Base-by-base conservation (phyloP, 495 filamentous ascomycete genomes). In the Zalerion maritima region DNA sequence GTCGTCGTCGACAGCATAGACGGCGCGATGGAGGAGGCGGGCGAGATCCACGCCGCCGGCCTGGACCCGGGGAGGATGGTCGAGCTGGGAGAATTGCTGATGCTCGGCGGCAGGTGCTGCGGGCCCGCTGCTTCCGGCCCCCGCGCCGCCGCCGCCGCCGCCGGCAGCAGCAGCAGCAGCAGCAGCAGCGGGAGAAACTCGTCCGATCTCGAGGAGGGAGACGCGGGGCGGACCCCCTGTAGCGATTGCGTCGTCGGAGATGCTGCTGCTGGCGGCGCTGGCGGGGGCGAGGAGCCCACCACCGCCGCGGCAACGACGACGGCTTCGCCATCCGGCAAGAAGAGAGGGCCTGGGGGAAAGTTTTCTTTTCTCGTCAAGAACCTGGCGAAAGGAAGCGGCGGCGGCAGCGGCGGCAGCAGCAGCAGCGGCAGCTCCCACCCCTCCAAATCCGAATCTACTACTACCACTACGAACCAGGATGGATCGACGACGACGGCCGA, bases 31-130 rank as follows among this genome's bases (percentile, higher is more conserved):
- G 71, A 75, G 41, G 84, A 94, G 45, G 79, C 87, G 0, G 89
- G 89, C 4, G 89, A 97, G 59, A 57, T 97, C 30, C 77, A 87
- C 16, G 71, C 82, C 41, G 81, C 81, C 0, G 79, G 69, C 0
- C 52, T 96, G 17, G 54, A 57, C 23, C 64, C 75, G 0, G 62
- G 70, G 16, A 74, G 92, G 42, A 58, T 94, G 12, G 78, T 92
- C 5, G 86, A 97, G 62, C 57, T 84, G 4, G 85, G 86, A 3
- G 83, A 92, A 46, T 49, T 94, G 26, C 59, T 87, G 28, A 83
- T 86, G 73, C 57, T 82, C 28, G 71, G 71, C 42, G 51, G 59
- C 31, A 59, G 55, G 24, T n/a, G n/a, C n/a, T n/a, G n/a, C n/a
- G n/a, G n/a, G n/a, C n/a, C n/a, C n/a, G n/a, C n/a, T n/a, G n/a